Base-by-base conservation (phyloP, 2,329 filamentous ascomycete genomes). In the Drechmeria coniospora region DNA sequence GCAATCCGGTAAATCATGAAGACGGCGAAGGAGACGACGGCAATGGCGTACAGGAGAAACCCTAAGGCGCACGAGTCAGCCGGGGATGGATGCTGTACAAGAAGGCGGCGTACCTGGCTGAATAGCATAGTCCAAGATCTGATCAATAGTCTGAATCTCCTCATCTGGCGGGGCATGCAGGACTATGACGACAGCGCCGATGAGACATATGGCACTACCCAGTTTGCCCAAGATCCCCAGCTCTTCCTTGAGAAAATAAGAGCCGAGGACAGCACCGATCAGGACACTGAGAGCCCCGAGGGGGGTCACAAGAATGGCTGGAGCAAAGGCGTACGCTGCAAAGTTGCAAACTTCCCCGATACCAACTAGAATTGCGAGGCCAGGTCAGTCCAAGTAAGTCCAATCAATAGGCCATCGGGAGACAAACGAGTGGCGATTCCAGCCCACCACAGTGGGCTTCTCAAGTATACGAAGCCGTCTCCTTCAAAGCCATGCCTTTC, bases 1-100 rank as follows among this genome's bases (percentile, higher is more conserved):
- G 84, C 82, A 38, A 98, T 67, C 52, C 76, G 80, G 65, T 98
- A 98, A 42, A 98, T 95, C 87, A 95, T 95, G 42, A 93, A 66
- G 32, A 75, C 65, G 18, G 86, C 83, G 51, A 95, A 95, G 27
- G 79, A 63, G 23, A 77, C 71, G 30, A 95, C 86, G 14, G 74
- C 61, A 15, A 78, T 47, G 42, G 82, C 83, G 56, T 95, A 98
- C 24, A 92, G 56, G 26, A 98, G 64, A 50, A 98, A 98, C 11
- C 82, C 90, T 93, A 36, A 6, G 33, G 41, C 30, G 39, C 36
- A 20, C 5, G 9, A 15, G 6, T 12, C 14, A 18, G 31, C n/a
- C 21, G 13, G 6, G 6, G 5, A 15, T 14, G 1, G 6, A 13
- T 5, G n/a, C 12, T 23, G 18, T 6, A 8, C n/a, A 19, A 26